A percentile compares a stretch with the other conserved stretches of the same genome.
These are phyloP conservation scores for Cynanchum wilfordii DNA, from an alignment of 257 asterid species.

Conservation along the genomic window DNA sequence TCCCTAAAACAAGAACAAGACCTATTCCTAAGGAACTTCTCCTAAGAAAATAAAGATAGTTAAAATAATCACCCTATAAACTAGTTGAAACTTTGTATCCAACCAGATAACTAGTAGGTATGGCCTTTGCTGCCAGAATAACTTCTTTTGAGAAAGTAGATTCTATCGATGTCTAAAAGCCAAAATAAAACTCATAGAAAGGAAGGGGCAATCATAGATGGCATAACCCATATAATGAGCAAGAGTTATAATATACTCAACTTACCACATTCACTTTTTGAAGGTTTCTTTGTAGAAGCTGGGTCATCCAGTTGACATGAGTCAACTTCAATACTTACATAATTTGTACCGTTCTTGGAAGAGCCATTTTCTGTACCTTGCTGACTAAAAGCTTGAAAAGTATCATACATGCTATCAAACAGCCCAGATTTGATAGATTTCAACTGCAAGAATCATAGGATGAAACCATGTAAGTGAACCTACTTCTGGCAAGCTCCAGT, in stretches of 20 bases:
- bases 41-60: no score
- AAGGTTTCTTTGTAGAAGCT: slow-evolving; percentile 25
- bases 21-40: no score
- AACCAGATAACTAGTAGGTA: neutral
- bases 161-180: neutral
- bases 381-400: slow-evolving; percentile 37
- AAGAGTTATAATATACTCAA: slow-evolving; percentile 5
- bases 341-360: slow-evolving; percentile 40
- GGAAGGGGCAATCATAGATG: slow-evolving; percentile 3
- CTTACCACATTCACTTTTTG: slow-evolving; percentile 42
- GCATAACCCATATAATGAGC: neutral
- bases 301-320: slow-evolving; percentile 45
- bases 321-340: slow-evolving; percentile 49
- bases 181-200: neutral
- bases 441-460: slow-evolving; percentile 50
- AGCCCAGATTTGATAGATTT: slow-evolving; percentile 61
- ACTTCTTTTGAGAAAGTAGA: neutral
- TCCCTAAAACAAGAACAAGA: no score
- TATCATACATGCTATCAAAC: slow-evolving; percentile 69
- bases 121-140: neutral
- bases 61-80: neutral
- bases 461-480: slow-evolving; percentile 9
- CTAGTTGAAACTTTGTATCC: neutral
- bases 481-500: neutral
- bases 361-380: slow-evolving; percentile 26